Evolutionary conservation across 2,329 filamentous ascomycete species (phyloP), one percentile per base, ranked within the genome.

Genomic region (Trichoderma sp.): DNA sequence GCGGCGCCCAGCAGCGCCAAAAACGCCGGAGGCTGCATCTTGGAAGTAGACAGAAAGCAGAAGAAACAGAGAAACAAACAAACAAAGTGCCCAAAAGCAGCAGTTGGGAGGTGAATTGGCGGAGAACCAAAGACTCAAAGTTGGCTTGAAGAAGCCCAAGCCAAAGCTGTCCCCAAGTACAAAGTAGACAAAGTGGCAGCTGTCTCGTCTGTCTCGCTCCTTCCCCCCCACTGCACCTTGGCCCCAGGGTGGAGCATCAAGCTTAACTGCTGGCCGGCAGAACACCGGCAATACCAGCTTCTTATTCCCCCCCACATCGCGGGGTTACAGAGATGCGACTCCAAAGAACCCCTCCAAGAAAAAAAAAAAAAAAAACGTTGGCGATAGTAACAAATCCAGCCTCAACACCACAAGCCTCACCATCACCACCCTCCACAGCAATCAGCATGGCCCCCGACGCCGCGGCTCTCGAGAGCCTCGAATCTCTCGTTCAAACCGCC

Each of bases 1-100:
- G 84, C 73, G 71, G 82, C 81, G 76, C 83, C 76, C 67, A 84
- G 68, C 69, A 86, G 79, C 77, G 82, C 79, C 77, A 83, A 73
- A 66, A 80, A 78, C 69, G 75, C 77, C 71, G 78, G 78, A 72
- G 81, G 82, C 73, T 79, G 80, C 83, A 85, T 85, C 63, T 67
- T 78, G 60, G 2, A 39, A 3, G 2, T 12, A 14, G 28, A 57
- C 44, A 52, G 54, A 47, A 41, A 65, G 19, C 21, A 52, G 41
- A 9, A 43, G 34, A 39, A 39, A 14, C 3, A 39, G 10, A 39
- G 14, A 14, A 14, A 39, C 3, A n/a, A n/a, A n/a, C 34, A 39
- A 39, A 39, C 10, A 12, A 39, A 39, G 10, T 12, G 10, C 10
- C 34, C 10, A 39, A 39, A 39, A 39, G 34, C 34, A 39, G 34